Conservation (phyloP, 495 filamentous ascomycete genomes). For the Penicillium bovifimosum region DNA sequence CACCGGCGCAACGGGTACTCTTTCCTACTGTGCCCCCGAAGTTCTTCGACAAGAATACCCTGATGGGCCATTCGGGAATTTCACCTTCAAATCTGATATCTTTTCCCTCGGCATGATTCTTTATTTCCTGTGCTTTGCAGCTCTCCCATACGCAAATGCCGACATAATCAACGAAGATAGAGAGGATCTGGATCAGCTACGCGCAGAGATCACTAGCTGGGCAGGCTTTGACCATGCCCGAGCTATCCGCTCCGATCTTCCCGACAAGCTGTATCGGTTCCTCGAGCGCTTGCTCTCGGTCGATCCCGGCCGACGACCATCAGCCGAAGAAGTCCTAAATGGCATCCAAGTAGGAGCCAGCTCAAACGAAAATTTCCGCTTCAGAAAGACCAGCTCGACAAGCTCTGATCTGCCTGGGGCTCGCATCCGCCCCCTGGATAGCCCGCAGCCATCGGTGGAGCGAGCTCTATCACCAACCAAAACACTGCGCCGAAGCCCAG, state of each 20-base stretch:
- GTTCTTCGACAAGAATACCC: conserved; percentile 66
- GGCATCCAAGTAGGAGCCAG: conserved; percentile 69
- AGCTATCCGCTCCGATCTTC: conserved; percentile 71
- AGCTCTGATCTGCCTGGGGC: conserved; percentile 48
- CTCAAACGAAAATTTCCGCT: conserved; percentile 49
- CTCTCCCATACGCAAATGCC: conserved; percentile 78
- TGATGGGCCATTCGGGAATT: conserved; percentile 75
- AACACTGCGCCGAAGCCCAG: conserved; percentile 17
- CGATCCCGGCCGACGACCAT: conserved; percentile 70
- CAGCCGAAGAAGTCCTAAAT: conserved; percentile 78
- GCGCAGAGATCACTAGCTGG: conserved; percentile 84
- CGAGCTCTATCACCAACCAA: conserved; percentile 33
- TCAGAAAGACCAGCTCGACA: conserved; percentile 40
- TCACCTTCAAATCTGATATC: conserved; percentile 91
- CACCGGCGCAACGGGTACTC: conserved; percentile 90
- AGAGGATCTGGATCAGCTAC: conserved; percentile 85
- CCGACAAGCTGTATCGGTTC: conserved; percentile 78
- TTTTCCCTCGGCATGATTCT: conserved; percentile 98
- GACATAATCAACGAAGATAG: conserved; percentile 80
- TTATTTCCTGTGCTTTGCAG: conserved; percentile 93
- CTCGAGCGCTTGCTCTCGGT: conserved; percentile 75
- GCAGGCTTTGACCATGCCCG: conserved; percentile 74
- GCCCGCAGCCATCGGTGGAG: conserved; percentile 24
- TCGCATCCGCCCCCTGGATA: conserved; percentile 55
- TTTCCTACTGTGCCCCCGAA: conserved; percentile 96